Evolutionary conservation across 306 rosid species (phyloP), one percentile per base, ranked within the genome.

Genomic region (Potentilla sterilis): DNA sequence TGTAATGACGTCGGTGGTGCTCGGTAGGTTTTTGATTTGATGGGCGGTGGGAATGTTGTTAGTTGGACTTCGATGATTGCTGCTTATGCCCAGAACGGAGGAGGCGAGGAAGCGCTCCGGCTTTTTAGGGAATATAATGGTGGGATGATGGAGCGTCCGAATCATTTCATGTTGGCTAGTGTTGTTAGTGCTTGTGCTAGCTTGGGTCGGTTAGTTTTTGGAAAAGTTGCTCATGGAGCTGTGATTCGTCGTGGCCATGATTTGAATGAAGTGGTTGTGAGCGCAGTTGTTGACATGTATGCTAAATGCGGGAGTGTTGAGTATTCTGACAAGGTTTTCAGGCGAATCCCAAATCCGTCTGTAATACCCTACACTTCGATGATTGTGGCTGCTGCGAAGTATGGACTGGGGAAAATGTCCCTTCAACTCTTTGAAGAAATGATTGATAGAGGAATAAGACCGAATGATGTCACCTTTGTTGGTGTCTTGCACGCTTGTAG

Each of bases 21-120:
- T 55, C 65, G 85, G 28, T 40, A 57, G 75, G 78, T 89, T 67
- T 93, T 93, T 75, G 85, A 91, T 57, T 83, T 81, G 46, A 91
- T 89, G 93, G 52, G 77, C 69, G 34, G 64, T 22, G 87, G 88
- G 84, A 88, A 88, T 77, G 86, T 89, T 78, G 88, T 93, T 72
- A 85, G 97, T 22, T 93, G 98, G 98, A 91, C 90, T 79, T 83
- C 96, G n/a, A 88, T 93, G 87, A 85, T 93, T 79, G 72, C 92
- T n/a, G 72, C 96, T 0, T 91, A 91, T 83, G 85, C 88, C 55
- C 97, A 93, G 80, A 88, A 91, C 72, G 96, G 89, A 21, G 82
- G 71, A 79, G 96, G 96, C 24, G 67, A 88, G 40, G 72, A 48
- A 46, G 92, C 93, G 11, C 84, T 91, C 40, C 79, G 76, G 68